A percentile compares a stretch with the other conserved stretches of the same genome.
Evolutionary conservation across 2,329 filamentous ascomycete genomes (phyloP).

Genomic region (Sporothrix schenckii): DNA sequence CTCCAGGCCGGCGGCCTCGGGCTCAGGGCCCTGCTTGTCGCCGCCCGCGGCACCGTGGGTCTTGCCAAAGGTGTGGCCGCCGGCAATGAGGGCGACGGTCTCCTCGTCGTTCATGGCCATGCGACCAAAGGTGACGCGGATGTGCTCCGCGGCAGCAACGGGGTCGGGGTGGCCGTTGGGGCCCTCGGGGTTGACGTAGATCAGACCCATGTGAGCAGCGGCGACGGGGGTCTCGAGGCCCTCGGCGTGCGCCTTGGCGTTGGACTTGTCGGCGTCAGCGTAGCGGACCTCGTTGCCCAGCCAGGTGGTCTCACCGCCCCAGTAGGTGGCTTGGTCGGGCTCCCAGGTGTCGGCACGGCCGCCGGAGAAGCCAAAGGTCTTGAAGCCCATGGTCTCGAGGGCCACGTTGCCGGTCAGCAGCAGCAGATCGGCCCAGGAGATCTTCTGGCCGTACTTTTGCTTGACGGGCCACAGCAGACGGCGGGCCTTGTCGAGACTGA

Average conservation of each 20-base stretch:
- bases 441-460: constrained; percentile 81
- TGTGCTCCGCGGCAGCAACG: constrained; percentile 68
- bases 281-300: constrained; percentile 75
- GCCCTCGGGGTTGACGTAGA: constrained; percentile 81
- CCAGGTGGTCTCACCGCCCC: constrained; percentile 76
- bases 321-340: constrained; percentile 75
- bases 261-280: constrained; percentile 49
- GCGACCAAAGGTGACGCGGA: constrained; percentile 72
- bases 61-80: constrained; percentile 80
- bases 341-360: constrained; percentile 74
- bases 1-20: constrained; percentile 65
- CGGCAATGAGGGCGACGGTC: constrained; percentile 77
- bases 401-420: constrained; percentile 76
- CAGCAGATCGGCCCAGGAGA: constrained; percentile 76
- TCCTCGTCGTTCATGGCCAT: constrained; percentile 86
- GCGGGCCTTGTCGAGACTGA: constrained; percentile 76
- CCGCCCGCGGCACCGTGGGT: constrained; percentile 71
- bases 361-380: constrained; percentile 72
- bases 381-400: constrained; percentile 74
- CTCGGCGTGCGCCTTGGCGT: constrained; percentile 52
- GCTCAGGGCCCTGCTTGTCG: constrained; percentile 68
- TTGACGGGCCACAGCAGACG: constrained; percentile 80
- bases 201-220: constrained; percentile 73
- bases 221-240: constrained; percentile 70
- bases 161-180: constrained; percentile 73